Base-by-base conservation (phyloP, 345 rosid genomes). In the Syzygium aromaticum region DNA sequence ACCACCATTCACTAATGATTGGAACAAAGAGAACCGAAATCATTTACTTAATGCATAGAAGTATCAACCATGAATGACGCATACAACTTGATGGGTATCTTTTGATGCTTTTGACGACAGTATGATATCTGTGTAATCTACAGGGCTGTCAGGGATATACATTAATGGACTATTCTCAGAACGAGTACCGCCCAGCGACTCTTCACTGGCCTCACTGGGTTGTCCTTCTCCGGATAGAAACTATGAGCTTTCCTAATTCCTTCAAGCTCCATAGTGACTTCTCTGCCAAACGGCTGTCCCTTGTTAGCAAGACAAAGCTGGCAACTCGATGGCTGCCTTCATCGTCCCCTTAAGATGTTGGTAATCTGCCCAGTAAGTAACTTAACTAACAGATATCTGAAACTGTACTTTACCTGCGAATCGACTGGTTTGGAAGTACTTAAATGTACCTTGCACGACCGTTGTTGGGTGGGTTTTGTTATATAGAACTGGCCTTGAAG, bases 371-470 rank as follows among this genome's bases (percentile, higher is more conserved):
- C 85, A 2, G 83, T 88, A 10, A 89, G 54, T 30, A 89, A 87
- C 84, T 89, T 86, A 6, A 89, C 64, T 3, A 87, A 82, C 51
- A 86, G 88, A 5, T 56, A 86, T 56, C 46, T 86, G 16, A 88
- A 89, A 57, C 89, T 88, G n/a, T 86, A 84, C 91, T 89, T 67
- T 87, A 23, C 54, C 86, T 3, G 91, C 67, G 4, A 87, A 89
- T 56, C 84, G 86, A 38, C 89, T 84, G 28, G 88, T 84, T 43
- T 38, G 88, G 85, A 86, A 84, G 88, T 88, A 77, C 15, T 87
- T 87, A 46, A 84, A 88, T 2, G 87, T 88, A 4, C 91, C 88
- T 16, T 88, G 91, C 15, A 89, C 88, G 43, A 43, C 85, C 14
- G 85, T 86, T 8, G 89, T 87, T 12, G 88, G 21, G 84, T 88